Base-by-base conservation (phyloP, 768 basidiomycete species). In the Suillus luteus region DNA sequence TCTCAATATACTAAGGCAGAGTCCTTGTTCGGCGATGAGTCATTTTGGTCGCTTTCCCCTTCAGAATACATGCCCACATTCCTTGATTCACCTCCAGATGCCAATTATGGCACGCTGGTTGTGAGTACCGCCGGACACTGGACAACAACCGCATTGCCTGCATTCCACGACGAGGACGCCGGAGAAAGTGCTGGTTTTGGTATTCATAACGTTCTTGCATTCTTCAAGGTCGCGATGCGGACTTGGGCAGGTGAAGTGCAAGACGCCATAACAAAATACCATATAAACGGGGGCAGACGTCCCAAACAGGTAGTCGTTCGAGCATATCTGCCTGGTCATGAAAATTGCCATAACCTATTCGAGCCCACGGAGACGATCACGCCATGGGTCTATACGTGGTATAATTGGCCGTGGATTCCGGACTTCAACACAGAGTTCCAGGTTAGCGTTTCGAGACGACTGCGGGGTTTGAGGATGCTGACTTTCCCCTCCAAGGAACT, bases 121-220 rank as follows among this genome's bases (percentile, higher is more conserved):
- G 82, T 85, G 33, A 86, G 81, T 73, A 90, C 88, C 0, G 89
- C 76, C 4, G 88, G 88, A 0, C 89, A 90, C 71, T 90, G 89
- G 89, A 89, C 87, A 1, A 83, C 84, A 5, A 82, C 80, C 0
- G 68, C 86, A 27, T 82, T 90, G 70, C 71, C 73, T 8, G 82
- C 78, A 2, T 78, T 80, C 60, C 72, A 70, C 10, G 73, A 81
- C 61, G 71, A 77, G 7, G 67, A 62, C 1, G 71, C 62, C 1
- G 74, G 74, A 9, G 68, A 73, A 0, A 64, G 73, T 31, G 76
- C 75, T 1, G 82, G 82, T 17, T 76, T 78, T 22, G 87, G 86
- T 1, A 85, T 87, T 61, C 78, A 80, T 19, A 78, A 79, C 5
- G 80, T 90, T n/a, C 69, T 88, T 43, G 71, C 77, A 27, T 84